phyloP scores from a whole-genome alignment of 345 rosid species.

The Gynandropsis gynandra region DNA sequence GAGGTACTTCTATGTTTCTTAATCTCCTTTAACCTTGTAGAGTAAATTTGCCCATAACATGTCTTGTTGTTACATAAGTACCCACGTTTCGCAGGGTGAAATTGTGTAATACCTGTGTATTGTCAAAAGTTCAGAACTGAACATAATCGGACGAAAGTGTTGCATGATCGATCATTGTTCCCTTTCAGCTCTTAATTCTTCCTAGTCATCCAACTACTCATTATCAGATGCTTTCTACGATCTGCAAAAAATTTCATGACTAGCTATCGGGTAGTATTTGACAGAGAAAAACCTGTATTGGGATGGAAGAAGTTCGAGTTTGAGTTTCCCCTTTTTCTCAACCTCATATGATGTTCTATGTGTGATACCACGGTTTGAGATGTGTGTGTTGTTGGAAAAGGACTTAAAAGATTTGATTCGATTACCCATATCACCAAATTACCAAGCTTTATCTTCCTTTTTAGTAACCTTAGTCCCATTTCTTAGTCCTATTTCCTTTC shows the following conservation, averaged over 20 bases:
- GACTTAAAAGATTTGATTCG: too few relatives aligned
- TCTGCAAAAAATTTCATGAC: too few relatives aligned
- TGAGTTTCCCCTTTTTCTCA: conserved; percentile 26
- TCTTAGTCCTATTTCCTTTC: too few relatives aligned
- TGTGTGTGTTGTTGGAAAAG: too few relatives aligned
- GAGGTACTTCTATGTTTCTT: conserved; percentile 31
- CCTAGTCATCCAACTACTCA: neutral
- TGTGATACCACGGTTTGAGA: neutral
- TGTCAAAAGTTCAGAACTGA: conserved; percentile 60
- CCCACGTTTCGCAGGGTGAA: conserved; percentile 45
- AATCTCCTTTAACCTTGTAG: conserved; percentile 11
- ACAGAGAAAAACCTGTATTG: too few relatives aligned
- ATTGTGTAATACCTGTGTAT: conserved; percentile 63
- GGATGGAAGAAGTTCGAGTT: conserved; percentile 85
- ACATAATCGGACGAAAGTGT: conserved; percentile 72
- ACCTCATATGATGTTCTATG: neutral
- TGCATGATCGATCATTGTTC: too few relatives aligned
- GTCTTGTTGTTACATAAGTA: too few relatives aligned
- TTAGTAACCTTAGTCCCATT: too few relatives aligned
- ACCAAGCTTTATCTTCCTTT: too few relatives aligned
- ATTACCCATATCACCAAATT: too few relatives aligned
- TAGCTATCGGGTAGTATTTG: too few relatives aligned
- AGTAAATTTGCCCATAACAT: neutral
- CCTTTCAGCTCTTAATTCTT: neutral
- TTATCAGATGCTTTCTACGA: too few relatives aligned